Evolutionary conservation across 2,329 filamentous ascomycete genomes (phyloP).

Genomic region (Pyricularia sp.): DNA sequence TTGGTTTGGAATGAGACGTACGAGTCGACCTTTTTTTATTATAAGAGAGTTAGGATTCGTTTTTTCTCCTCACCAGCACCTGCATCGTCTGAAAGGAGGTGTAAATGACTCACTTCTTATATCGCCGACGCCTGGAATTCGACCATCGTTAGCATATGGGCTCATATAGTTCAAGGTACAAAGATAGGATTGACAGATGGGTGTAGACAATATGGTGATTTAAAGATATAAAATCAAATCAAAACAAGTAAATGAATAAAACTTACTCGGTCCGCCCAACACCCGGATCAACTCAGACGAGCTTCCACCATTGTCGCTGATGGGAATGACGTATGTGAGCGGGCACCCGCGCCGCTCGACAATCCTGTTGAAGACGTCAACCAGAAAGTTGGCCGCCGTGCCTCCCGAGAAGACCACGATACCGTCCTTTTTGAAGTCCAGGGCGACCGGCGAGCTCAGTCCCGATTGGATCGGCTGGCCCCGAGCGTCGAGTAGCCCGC

Average conservation of each 20-base stretch:
- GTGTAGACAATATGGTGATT: neutral
- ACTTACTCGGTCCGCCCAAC: conserved; percentile 79
- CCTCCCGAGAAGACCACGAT: conserved; percentile 87
- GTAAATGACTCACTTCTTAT: conserved; percentile 53
- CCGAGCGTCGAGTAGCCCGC: neutral
- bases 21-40: conserved; percentile 58
- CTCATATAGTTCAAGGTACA: neutral
- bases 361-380: conserved; percentile 74
- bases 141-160: neutral
- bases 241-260: neutral
- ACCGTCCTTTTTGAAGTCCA: conserved; percentile 23
- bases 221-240: neutral
- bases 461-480: neutral
- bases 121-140: conserved; percentile 46
- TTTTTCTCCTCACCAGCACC: neutral
- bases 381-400: conserved; percentile 87
- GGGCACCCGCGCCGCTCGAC: conserved; percentile 55
- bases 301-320: conserved; percentile 91
- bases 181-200: neutral
- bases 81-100: neutral
- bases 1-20: conserved; percentile 74
- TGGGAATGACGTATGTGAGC: conserved; percentile 83
- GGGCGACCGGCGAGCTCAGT: neutral
- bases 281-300: conserved; percentile 90
- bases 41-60: neutral